These are phyloP conservation scores for Jamesozyma rosinii DNA, from an alignment of 805 yeast genomes.

Conservation along the genomic window DNA sequence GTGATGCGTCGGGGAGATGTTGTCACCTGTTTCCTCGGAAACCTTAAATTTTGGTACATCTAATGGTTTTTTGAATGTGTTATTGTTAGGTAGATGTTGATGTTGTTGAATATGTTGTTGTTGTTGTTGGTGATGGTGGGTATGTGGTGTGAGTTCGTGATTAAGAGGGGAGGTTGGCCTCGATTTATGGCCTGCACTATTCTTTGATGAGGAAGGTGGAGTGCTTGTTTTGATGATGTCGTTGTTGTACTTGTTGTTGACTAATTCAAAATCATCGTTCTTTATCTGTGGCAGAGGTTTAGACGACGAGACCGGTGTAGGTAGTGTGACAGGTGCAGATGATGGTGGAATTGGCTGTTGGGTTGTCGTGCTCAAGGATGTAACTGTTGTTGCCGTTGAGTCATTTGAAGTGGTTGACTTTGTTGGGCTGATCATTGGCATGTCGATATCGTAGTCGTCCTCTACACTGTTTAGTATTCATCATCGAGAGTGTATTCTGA, in stretches of 20 bases:
- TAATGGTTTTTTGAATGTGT: slow-evolving; percentile 5
- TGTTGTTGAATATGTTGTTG: background rate
- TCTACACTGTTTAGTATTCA: slow-evolving; percentile 43
- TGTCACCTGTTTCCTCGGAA: no score
- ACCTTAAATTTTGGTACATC: slow-evolving; percentile 9
- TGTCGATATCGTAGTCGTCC: slow-evolving; percentile 30
- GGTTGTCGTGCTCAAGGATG: background rate
- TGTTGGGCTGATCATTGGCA: slow-evolving; percentile 3
- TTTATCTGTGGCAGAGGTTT: slow-evolving; percentile 15
- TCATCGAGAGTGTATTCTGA: slow-evolving; percentile 78
- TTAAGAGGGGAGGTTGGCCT: background rate
- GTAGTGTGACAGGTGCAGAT: slow-evolving; percentile 27
- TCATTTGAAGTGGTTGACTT: slow-evolving; percentile 1
- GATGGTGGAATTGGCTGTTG: slow-evolving; percentile 23
- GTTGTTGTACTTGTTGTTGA: background rate
- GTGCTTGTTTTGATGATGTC: background rate
- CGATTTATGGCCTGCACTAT: background rate
- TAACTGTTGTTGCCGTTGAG: background rate
- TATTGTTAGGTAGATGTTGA: background rate
- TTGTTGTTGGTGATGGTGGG: background rate
- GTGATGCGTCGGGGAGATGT: slow-evolving; percentile 8
- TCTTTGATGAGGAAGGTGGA: background rate
- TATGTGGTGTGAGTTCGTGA: background rate
- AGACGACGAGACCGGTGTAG: slow-evolving; percentile 23
- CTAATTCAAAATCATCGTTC: slow-evolving; percentile 3